A percentile compares a stretch with the other conserved stretches of the same genome.
These are phyloP conservation scores for Furculomyces boomerangus DNA, from an alignment of 371 early-diverging fungal genomes.

Conservation along the genomic window DNA sequence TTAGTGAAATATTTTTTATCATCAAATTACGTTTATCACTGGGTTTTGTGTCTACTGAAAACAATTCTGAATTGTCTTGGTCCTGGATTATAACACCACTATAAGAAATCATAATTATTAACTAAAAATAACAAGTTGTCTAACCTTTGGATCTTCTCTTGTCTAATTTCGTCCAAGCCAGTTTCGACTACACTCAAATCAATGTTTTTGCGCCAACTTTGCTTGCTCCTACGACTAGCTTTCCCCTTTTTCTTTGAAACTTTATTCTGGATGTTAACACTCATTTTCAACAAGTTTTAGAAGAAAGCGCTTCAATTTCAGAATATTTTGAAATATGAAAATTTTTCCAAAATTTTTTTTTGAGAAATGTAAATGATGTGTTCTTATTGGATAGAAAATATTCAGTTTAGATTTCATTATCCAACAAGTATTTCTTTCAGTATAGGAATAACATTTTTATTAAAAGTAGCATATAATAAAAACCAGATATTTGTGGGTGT, in stretches of 20 bases:
- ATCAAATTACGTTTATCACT: not conserved
- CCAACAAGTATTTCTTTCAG: too few relatives aligned
- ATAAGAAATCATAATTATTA: not conserved
- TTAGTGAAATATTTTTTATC: slow-evolving; percentile 2
- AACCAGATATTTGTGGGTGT: too few relatives aligned
- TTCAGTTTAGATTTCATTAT: not conserved
- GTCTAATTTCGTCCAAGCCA: slow-evolving; percentile 50
- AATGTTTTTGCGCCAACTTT: slow-evolving; percentile 84
- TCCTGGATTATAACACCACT: slow-evolving; percentile 33
- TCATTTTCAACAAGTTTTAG: not conserved
- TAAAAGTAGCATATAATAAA: too few relatives aligned
- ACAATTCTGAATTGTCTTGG: slow-evolving; percentile 37
- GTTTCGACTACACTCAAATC: slow-evolving; percentile 63
- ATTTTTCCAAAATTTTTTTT: too few relatives aligned
- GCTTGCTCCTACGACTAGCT: slow-evolving; percentile 68
- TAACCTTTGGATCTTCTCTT: slow-evolving; percentile 40
- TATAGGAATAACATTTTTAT: too few relatives aligned
- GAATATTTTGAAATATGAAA: too few relatives aligned
- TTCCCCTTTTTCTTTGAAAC: slow-evolving; percentile 3
- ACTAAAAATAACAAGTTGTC: not conserved
- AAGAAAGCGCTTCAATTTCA: too few relatives aligned
- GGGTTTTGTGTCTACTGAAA: slow-evolving; percentile 43
- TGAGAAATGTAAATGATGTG: not conserved
- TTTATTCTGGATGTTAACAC: not conserved
- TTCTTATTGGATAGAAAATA: not conserved